A percentile compares a stretch with the other conserved stretches of the same genome.
These are phyloP conservation scores for Clathrospora elynae DNA, from an alignment of 2,329 filamentous ascomycete genomes.

Conservation along the genomic window DNA sequence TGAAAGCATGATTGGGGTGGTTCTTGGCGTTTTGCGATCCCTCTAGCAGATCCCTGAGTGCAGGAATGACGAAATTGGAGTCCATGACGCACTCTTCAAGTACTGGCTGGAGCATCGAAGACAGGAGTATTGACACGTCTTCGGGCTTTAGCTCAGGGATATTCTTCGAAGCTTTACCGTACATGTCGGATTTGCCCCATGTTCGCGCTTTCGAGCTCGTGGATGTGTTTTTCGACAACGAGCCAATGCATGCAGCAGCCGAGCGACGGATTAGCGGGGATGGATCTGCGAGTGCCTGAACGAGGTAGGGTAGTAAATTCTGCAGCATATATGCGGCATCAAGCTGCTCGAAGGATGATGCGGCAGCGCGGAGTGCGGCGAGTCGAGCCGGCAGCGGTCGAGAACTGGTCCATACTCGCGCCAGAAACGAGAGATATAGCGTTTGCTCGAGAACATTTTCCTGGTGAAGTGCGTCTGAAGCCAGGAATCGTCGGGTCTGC, in stretches of 20 bases:
- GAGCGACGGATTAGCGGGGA: constrained; percentile 77
- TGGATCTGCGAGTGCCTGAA: constrained; percentile 75
- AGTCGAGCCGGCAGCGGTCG: constrained; percentile 71
- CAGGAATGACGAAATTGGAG: constrained; percentile 68
- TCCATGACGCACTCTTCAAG: constrained; percentile 89
- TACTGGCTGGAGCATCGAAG: constrained; percentile 72
- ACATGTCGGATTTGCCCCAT: constrained; percentile 55
- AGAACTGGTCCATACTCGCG: constrained; percentile 73
- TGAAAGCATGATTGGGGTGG: constrained; percentile 49
- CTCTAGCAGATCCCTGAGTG: constrained; percentile 66
- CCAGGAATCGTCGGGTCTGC: constrained; percentile 54
- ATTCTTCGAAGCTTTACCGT: constrained; percentile 59
- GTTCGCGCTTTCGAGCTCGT: constrained; percentile 17
- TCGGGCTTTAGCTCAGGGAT: constrained; percentile 67
- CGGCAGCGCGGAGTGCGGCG: constrained; percentile 67
- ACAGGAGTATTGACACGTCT: constrained; percentile 57
- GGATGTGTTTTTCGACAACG: constrained; percentile 26
- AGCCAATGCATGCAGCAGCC: constrained; percentile 67
- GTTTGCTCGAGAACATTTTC: constrained; percentile 62
- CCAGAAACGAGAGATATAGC: constrained; percentile 76
- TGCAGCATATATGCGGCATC: constrained; percentile 70
- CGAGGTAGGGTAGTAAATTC: constrained; percentile 77
- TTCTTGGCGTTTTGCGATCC: constrained; percentile 52
- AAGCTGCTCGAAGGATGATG: constrained; percentile 26
- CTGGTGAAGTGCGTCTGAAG: constrained; percentile 60